Base-by-base conservation (phyloP, 495 filamentous ascomycete species). In the Tuber magnatum region DNA sequence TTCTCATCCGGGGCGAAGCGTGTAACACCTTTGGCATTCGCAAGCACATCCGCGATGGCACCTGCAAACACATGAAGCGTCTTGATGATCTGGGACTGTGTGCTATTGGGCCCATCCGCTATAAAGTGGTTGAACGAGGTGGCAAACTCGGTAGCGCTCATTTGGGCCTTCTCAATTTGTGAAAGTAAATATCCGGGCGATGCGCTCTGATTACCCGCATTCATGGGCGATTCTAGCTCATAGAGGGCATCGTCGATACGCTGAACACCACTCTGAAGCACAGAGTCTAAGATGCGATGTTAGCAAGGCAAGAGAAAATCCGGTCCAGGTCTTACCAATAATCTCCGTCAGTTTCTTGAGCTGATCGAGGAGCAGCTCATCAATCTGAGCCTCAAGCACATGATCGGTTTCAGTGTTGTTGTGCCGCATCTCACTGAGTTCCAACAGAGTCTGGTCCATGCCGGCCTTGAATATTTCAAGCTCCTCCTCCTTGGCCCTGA, bases 61-160 rank as follows among this genome's bases (percentile, higher is more conserved):
- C 93, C 92, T 1, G 95, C 86, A 84, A 97, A 98, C 44, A 93
- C 88, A 80, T 93, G 93, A 73, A 97, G 89, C 1, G 93, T 95
- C 79, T 94, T 93, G 84, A 97, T 98, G 74, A 98, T 91, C 77
- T 95, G 93, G 5, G 92, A 89, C 82, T 97, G 93, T 16, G 90
- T 91, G 85, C 92, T 94, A 86, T 94, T 97, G 6, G 95, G 95
- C 0, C 95, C 95, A 84, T 99, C 95, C 24, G 94, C 94, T 77
- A 99, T 96, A 84, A 93, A 97, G 83, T 94, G 94, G 86, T 97
- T 98, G 88, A 97, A 98, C 0, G 95, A 90, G 4, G 94, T 97
- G 0, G 94, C 94, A 83, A 99, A 99, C 81, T 98, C 95, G 72
- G 92, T 98, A 6, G 94, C 93, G 74, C 90, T 97, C 22, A 93